phyloP scores from a whole-genome alignment of 2,329 filamentous ascomycete genomes.

The Colletotrichum tamarilloi region DNA sequence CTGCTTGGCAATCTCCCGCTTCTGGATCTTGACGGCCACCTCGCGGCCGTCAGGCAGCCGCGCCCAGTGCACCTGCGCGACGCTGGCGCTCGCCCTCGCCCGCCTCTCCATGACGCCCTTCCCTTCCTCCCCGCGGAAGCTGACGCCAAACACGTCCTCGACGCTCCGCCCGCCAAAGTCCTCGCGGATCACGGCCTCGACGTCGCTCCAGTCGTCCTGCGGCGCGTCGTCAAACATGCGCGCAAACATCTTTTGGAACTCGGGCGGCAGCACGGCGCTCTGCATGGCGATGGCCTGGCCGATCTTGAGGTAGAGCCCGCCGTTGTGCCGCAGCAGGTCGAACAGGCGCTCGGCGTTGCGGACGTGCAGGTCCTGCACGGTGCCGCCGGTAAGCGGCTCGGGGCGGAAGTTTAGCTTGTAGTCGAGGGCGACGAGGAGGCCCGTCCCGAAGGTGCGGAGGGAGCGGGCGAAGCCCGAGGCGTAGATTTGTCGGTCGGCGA shows the following conservation, averaged over 20 bases:
- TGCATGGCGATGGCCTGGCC: conserved; percentile 99
- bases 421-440: conserved; percentile 85
- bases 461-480: conserved; percentile 83
- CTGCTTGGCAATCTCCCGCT: conserved; percentile 90
- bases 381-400: conserved; percentile 78
- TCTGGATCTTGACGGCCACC: conserved; percentile 96
- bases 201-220: conserved; percentile 88
- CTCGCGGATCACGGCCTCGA: conserved; percentile 85
- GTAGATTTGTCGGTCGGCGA: conserved; percentile 79
- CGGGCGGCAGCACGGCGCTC: conserved; percentile 89
- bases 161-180: conserved; percentile 87
- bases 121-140: conserved; percentile 78
- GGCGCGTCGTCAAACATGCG: conserved; percentile 98
- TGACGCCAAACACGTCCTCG: conserved; percentile 93
- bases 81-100: conserved; percentile 83
- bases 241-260: conserved; percentile 96
- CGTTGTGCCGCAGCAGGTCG: conserved; percentile 84
- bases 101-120: conserved; percentile 71
- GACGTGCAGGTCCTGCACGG: conserved; percentile 81
- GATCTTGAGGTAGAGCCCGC: conserved; percentile 96
- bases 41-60: conserved; percentile 85
- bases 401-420: conserved; percentile 97
- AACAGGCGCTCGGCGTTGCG: conserved; percentile 88
- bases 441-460: conserved; percentile 82
- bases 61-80: conserved; percentile 98